Conservation (phyloP, 148 eudicot species). For the Rheum nobile region DNA sequence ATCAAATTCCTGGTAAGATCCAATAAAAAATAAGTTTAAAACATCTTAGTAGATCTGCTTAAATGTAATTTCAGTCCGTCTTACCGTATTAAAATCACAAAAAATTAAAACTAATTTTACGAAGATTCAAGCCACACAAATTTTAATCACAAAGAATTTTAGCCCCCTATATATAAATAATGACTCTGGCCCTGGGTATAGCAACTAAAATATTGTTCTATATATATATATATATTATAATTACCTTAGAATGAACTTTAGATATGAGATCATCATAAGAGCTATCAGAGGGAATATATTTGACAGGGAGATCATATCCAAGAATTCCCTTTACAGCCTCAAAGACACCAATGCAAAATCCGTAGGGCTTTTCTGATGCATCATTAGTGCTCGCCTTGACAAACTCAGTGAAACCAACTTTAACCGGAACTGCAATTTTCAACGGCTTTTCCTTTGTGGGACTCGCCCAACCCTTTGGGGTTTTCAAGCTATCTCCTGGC, state of each 20-base stretch:
- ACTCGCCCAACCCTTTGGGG: constrained; percentile 29
- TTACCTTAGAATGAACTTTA: neutral
- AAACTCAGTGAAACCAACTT: constrained; percentile 2
- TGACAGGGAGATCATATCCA: neutral
- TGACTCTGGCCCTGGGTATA: too few species aligned
- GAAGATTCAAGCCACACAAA: too few species aligned
- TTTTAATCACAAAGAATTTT: too few species aligned
- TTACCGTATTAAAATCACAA: too few species aligned
- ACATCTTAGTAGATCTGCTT: too few species aligned
- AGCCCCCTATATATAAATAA: too few species aligned
- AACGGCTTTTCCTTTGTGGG: constrained; percentile 12
- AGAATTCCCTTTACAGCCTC: neutral
- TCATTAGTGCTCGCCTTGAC: neutral
- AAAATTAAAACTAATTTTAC: too few species aligned
- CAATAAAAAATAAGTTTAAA: neutral
- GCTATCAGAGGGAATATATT: neutral
- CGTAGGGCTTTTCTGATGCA: neutral
- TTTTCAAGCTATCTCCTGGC: constrained; percentile 28
- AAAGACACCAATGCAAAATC: neutral
- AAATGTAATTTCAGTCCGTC: too few species aligned
- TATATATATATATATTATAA: too few species aligned
- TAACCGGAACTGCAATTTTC: neutral
- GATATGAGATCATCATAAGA: neutral
- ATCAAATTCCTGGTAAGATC: constrained; percentile 31
- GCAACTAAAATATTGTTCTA: too few species aligned